Evolutionary conservation across 163 green algal genomes (phyloP).

Genomic region (Chlamydomonas reinhardtii): DNA sequence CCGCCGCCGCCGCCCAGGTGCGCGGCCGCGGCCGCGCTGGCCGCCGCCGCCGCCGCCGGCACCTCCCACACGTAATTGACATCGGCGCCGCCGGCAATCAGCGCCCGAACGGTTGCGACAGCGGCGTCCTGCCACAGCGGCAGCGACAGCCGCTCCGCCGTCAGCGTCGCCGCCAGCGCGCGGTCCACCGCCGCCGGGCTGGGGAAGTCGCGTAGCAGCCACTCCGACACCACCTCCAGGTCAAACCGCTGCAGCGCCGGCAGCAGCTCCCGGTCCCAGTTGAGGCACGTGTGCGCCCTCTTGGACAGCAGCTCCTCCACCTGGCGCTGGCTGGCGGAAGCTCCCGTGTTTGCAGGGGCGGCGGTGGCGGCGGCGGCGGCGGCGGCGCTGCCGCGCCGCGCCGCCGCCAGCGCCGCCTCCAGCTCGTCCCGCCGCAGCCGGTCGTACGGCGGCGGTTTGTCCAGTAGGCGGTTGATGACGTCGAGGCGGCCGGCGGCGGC

Average conservation of each 20-base stretch:
- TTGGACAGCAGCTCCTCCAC: constrained; percentile 25
- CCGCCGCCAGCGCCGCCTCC: background rate
- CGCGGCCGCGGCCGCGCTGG: background rate
- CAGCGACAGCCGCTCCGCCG: constrained; percentile 7
- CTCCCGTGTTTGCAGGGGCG: too few species aligned
- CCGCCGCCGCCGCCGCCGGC: background rate
- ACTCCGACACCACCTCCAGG: background rate
- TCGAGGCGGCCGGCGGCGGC: constrained; percentile 15
- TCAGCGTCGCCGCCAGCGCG: constrained; percentile 2
- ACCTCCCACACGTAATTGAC: background rate
- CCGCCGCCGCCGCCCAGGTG: too few species aligned
- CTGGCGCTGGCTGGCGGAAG: constrained; percentile 1
- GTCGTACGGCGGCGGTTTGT: constrained; percentile 30
- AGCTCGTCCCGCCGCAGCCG: constrained; percentile 27
- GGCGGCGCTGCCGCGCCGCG: background rate
- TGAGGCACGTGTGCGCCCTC: background rate
- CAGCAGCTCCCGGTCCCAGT: background rate
- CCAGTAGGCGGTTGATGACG: constrained; percentile 17
- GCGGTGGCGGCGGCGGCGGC: background rate
- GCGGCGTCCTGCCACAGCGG: constrained; percentile 11
- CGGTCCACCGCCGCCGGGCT: background rate
- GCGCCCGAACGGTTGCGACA: background rate
- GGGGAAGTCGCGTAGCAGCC: background rate
- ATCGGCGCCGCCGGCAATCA: constrained; percentile 23
- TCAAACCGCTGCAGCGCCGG: background rate